phyloP scores from a whole-genome alignment of 495 filamentous ascomycete species.

The Neurospora sp. region DNA sequence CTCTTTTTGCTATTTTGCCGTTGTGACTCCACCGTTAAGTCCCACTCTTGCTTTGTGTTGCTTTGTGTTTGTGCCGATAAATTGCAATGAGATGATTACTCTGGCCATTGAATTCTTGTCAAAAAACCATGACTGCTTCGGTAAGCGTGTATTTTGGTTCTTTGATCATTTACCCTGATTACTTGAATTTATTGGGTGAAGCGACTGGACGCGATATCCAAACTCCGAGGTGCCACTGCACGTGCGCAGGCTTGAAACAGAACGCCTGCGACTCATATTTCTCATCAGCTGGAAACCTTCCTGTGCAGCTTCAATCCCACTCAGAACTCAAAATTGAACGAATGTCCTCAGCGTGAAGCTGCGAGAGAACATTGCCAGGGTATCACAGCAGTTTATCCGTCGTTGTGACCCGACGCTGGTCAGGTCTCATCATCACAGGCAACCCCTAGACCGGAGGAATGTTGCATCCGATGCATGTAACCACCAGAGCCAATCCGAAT shows the following conservation, averaged over 20 bases:
- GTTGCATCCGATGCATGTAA: not conserved
- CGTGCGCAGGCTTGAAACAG: not conserved
- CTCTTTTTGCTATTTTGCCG: not conserved
- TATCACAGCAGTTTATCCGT: not conserved
- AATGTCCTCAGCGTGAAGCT: not conserved
- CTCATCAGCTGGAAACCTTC: not conserved
- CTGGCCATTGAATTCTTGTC: no score
- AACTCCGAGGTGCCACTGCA: not conserved
- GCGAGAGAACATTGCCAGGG: not conserved
- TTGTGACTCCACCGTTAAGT: not conserved
- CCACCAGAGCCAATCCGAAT: not conserved
- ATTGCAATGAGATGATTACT: no score
- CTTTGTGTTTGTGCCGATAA: no score
- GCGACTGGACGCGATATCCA: not conserved
- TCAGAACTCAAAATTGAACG: not conserved
- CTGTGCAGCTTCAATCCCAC: not conserved
- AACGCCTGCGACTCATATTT: not conserved
- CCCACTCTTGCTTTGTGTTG: not conserved
- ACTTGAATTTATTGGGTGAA: not conserved
- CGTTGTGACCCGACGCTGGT: not conserved
- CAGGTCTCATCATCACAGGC: not conserved
- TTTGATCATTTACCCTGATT: not conserved
- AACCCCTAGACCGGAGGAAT: not conserved
- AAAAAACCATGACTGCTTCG: no score
- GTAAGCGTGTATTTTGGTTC: no score